phyloP scores from a whole-genome alignment of 306 rosid species.

The Vigna nakashimae region DNA sequence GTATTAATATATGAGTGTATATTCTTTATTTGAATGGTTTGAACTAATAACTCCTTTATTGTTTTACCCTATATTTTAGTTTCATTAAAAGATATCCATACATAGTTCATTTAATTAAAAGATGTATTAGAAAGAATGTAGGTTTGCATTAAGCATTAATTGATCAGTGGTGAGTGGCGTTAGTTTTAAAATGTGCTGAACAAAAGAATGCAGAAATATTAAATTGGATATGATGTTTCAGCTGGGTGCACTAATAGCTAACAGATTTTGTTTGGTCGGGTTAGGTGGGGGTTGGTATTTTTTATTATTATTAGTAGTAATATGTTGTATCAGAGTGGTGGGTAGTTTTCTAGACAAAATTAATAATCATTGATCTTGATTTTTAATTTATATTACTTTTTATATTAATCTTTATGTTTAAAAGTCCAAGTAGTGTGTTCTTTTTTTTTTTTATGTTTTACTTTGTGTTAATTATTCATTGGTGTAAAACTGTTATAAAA shows the following conservation, averaged over 20 bases:
- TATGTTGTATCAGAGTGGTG: too few relatives aligned
- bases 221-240: not conserved
- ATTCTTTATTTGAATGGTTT: too few relatives aligned
- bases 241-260: not conserved
- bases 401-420: too few relatives aligned
- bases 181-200: not conserved
- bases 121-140: not conserved
- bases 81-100: not conserved
- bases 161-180: not conserved
- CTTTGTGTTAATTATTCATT: too few relatives aligned
- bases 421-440: too few relatives aligned
- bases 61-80: not conserved
- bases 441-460: too few relatives aligned
- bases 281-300: slow-evolving; percentile 25
- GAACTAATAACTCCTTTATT: too few relatives aligned
- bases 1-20: too few relatives aligned
- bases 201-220: slow-evolving; percentile 1
- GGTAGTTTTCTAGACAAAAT: too few relatives aligned
- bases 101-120: not conserved
- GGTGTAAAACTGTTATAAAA: too few relatives aligned
- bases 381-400: too few relatives aligned
- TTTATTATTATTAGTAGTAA: not conserved
- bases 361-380: too few relatives aligned
- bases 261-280: not conserved
- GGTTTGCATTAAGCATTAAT: not conserved